phyloP scores from a whole-genome alignment of 2,329 filamentous ascomycete species.

The Fusarium setosum region DNA sequence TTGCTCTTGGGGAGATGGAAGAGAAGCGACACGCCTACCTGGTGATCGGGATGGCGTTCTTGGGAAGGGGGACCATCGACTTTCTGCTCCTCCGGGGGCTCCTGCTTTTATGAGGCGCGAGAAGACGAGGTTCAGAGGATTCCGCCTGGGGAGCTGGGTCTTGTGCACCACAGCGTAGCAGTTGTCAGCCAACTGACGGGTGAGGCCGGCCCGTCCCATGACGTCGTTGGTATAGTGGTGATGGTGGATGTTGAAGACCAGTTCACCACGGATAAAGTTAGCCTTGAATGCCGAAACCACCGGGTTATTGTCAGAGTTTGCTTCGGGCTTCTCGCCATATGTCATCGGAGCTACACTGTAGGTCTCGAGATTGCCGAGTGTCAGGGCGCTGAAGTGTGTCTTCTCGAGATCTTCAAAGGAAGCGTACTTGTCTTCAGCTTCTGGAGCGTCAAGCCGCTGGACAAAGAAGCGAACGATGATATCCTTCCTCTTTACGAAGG shows the following conservation, averaged over 20 bases:
- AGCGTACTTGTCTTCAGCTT: slow-evolving; percentile 42
- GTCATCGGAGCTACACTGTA: slow-evolving; percentile 53
- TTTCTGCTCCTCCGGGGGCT: slow-evolving; percentile 41
- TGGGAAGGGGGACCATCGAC: slow-evolving; percentile 46
- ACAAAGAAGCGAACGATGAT: slow-evolving; percentile 50
- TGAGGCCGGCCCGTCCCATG: slow-evolving; percentile 53
- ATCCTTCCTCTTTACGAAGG: slow-evolving; percentile 49
- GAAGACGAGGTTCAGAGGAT: slow-evolving; percentile 49
- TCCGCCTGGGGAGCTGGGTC: slow-evolving; percentile 48
- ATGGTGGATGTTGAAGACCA: slow-evolving; percentile 54
- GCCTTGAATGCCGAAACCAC: slow-evolving; percentile 52
- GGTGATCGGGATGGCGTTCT: slow-evolving; percentile 45
- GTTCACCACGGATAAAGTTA: slow-evolving; percentile 54
- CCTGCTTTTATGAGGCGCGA: slow-evolving; percentile 47
- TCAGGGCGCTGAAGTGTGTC: slow-evolving; percentile 46
- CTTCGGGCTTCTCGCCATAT: slow-evolving; percentile 53
- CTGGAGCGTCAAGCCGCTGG: slow-evolving; percentile 50
- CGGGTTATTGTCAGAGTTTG: slow-evolving; percentile 48
- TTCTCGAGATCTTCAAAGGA: slow-evolving; percentile 53
- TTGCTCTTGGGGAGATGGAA: slow-evolving; percentile 59
- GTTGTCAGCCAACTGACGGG: slow-evolving; percentile 56
- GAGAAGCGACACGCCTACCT: slow-evolving; percentile 42
- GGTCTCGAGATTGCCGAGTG: slow-evolving; percentile 47
- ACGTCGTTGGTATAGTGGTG: slow-evolving; percentile 58
- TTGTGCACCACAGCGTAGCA: slow-evolving; percentile 48